Evolutionary conservation across 345 rosid genomes (phyloP).

Genomic region (Lepidium sativum): DNA sequence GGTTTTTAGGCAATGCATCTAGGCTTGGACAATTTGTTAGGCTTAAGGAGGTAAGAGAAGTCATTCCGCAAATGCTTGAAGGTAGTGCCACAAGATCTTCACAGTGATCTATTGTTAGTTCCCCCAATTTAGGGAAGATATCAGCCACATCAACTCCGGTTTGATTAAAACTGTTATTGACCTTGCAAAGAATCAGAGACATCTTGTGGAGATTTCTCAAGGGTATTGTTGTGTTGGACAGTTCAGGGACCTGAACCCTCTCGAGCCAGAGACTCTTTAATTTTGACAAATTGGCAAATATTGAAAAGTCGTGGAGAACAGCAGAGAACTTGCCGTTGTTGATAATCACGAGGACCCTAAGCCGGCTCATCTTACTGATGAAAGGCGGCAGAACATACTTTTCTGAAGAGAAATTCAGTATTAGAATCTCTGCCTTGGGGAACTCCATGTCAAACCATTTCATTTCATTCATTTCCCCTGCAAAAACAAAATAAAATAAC

Average conservation of each 20-base stretch:
- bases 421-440: conserved; percentile 81
- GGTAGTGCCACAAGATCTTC: conserved; percentile 63
- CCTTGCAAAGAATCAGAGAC: conserved; percentile 68
- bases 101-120: conserved; percentile 74
- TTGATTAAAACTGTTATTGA: conserved; percentile 47
- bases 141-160: conserved; percentile 36
- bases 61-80: conserved; percentile 40
- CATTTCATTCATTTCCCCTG: conserved; percentile 77
- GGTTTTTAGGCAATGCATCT: conserved; percentile 37
- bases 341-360: conserved; percentile 64
- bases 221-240: conserved; percentile 37
- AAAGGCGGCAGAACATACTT: conserved; percentile 77
- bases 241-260: conserved; percentile 46
- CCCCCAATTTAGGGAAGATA: conserved; percentile 54
- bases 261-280: conserved; percentile 88
- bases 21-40: conserved; percentile 82
- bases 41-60: conserved; percentile 51
- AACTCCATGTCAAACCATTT: conserved; percentile 75
- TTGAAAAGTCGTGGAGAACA: conserved; percentile 43
- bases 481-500: not conserved
- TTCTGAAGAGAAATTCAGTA: conserved; percentile 55
- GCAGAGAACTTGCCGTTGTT: conserved; percentile 52
- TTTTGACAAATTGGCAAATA: conserved; percentile 40
- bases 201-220: conserved; percentile 47
- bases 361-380: conserved; percentile 56